Evolutionary conservation across 805 yeast species (phyloP), one percentile per base, ranked within the genome.

Genomic region (Candida bentonensis): DNA sequence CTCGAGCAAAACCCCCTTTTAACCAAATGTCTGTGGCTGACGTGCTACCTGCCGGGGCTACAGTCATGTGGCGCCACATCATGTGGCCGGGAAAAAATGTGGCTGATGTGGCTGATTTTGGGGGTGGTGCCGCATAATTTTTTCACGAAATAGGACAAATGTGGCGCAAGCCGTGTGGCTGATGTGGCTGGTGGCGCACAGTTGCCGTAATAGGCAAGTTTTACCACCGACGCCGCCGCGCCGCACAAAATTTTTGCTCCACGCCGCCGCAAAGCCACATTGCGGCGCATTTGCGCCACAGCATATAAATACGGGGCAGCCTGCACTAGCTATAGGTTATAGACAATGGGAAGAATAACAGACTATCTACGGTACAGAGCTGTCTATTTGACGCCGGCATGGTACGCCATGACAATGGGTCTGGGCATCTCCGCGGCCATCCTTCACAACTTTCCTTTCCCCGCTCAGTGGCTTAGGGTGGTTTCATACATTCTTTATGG

Each of bases 341-440:
- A 9, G 11, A n/a, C 7, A 9, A 30, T 30, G 36, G 7, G 7
- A 4, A 30, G 17, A 9, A 11, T 30, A 9, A 4, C 7, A 17
- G 7, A n/a, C 13, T 30, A 30, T 30, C 7, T 15, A 9, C 7
- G n/a, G 17, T 42, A 30, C 17, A 21, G 51, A 20, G 36, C 45
- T 4, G 40, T 25, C 33, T 34, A 46, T 45, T 45, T 46, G 25
- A 44, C 51, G 21, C 53, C 53, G 3, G 46, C 48, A 34, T 79
- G 78, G 70, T 85, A 79, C 61, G 79, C 82, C 22, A 67, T 76
- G 42, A 73, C 78, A n/a, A 87, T 87, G 95, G 95, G 94, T 1
- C 72, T 80, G 2, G 95, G 95, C 1, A 82, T 86, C 33, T 65
- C 84, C 1, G 65, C 83, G 3, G 58, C 73, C 30, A 63, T 84